phyloP scores from a whole-genome alignment of 805 yeast species.

The Yamadazyma scolyti region DNA sequence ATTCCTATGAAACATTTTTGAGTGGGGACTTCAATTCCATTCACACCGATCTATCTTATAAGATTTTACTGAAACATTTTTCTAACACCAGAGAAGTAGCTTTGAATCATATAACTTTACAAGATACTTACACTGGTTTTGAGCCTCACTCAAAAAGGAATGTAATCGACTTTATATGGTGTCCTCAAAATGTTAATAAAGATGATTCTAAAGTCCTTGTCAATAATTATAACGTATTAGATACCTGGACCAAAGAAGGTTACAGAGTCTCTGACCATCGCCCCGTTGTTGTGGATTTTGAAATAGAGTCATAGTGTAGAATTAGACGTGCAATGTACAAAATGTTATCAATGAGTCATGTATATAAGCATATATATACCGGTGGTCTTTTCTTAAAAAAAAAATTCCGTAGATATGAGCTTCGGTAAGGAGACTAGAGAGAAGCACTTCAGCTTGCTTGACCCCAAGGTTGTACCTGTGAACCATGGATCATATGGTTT shows the following conservation, averaged over 20 bases:
- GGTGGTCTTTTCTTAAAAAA: no score
- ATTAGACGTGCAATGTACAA: no score
- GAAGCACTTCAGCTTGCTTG: constrained; percentile 44
- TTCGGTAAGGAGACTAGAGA: constrained; percentile 51
- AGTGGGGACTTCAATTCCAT: constrained; percentile 56
- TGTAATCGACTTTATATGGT: constrained; percentile 37
- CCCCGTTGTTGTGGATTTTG: constrained; percentile 25
- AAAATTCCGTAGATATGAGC: no score
- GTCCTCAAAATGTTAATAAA: constrained; percentile 23
- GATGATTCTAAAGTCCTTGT: constrained; percentile 14
- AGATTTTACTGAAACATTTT: constrained; percentile 25
- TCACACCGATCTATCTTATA: constrained; percentile 15
- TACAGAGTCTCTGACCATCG: constrained; percentile 45
- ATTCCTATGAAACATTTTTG: constrained; percentile 37
- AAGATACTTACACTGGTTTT: constrained; percentile 41
- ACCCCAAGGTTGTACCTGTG: constrained; percentile 38
- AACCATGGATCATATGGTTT: constrained; percentile 69
- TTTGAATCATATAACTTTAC: constrained; percentile 13
- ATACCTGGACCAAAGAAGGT: constrained; percentile 30
- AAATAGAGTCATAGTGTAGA: background rate
- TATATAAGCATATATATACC: no score
- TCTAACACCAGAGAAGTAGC: constrained; percentile 28
- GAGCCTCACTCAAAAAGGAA: constrained; percentile 14
- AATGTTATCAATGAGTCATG: no score
- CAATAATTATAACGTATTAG: constrained; percentile 26